Evolutionary conservation across 352 stramenopile genomes (phyloP).

Genomic region (Aphanomyces invadans): DNA sequence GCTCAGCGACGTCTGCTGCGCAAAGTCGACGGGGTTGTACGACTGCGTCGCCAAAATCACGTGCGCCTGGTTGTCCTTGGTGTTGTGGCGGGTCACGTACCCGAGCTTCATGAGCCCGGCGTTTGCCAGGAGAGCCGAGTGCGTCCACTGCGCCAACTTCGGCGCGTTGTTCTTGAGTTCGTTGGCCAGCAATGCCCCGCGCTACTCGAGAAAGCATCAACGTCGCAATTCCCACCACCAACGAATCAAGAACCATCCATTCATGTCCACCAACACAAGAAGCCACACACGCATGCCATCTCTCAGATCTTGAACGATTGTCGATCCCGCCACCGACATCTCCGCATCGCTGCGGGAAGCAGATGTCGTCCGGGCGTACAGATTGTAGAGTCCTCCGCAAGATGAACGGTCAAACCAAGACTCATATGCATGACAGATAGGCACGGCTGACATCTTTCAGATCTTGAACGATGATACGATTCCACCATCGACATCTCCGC

Average conservation of each 20-base stretch:
- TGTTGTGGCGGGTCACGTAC: conserved; percentile 90
- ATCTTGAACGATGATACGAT: too few relatives aligned
- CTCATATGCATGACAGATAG: conserved; percentile 20
- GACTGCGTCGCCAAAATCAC: conserved; percentile 93
- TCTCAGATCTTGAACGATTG: conserved; percentile 10
- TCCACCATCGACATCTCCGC: too few relatives aligned
- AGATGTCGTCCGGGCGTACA: neutral
- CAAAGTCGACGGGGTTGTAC: conserved; percentile 96
- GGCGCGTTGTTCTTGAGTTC: conserved; percentile 99
- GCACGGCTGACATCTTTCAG: too few relatives aligned
- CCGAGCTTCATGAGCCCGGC: conserved; percentile 98
- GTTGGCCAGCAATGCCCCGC: conserved; percentile 93
- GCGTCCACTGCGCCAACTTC: conserved; percentile 98
- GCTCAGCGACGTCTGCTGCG: conserved; percentile 95
- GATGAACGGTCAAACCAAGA: conserved; percentile 23
- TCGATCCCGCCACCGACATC: neutral
- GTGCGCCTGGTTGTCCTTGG: conserved; percentile 95
- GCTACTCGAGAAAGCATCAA: conserved; percentile 39
- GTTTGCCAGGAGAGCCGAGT: conserved; percentile 91
- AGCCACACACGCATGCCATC: too few relatives aligned
- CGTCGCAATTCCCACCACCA: conserved; percentile 17
- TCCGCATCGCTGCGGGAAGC: conserved; percentile 1
- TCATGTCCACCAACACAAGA: too few relatives aligned
- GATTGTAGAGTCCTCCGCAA: conserved; percentile 34
- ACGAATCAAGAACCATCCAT: conserved; percentile 3